Conservation (phyloP, 345 rosid species). For the Psidium guajava region DNA sequence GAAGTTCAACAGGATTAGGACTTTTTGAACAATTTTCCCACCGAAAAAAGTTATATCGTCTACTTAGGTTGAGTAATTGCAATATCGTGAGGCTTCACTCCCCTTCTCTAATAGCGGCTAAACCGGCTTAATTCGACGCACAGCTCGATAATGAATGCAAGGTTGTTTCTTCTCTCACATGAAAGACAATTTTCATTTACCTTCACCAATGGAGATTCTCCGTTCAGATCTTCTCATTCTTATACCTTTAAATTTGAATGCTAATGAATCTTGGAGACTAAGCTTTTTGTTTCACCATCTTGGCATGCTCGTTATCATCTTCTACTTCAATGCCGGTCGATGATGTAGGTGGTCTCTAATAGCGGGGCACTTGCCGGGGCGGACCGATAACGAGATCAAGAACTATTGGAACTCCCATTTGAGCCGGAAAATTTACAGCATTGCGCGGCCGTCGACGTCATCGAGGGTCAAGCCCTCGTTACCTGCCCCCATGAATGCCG, state of each 20-base stretch:
- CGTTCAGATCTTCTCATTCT: background rate
- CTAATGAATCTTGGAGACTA: background rate
- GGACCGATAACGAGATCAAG: slow-evolving; percentile 89
- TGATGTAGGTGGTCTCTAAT: slow-evolving; percentile 64
- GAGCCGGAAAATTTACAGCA: slow-evolving; percentile 49
- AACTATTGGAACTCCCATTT: slow-evolving; percentile 87
- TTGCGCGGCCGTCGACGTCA: background rate
- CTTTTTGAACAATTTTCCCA: too few relatives aligned
- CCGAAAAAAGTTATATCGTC: background rate
- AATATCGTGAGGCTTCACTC: background rate
- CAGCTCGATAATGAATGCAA: background rate
- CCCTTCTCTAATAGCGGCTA: background rate
- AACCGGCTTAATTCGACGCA: background rate
- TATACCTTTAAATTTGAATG: background rate
- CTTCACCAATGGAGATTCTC: background rate
- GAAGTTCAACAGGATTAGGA: too few relatives aligned
- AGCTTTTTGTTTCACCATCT: background rate
- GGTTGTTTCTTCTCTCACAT: background rate
- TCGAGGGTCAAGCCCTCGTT: background rate
- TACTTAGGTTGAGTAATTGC: background rate
- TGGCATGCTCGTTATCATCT: background rate
- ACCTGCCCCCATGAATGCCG: background rate
- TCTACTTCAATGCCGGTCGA: background rate
- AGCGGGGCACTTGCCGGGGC: slow-evolving; percentile 70
- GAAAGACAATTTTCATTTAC: background rate